Evolutionary conservation across 2,329 filamentous ascomycete genomes (phyloP).

Genomic region (Arthrobotrys pseudoclavata): DNA sequence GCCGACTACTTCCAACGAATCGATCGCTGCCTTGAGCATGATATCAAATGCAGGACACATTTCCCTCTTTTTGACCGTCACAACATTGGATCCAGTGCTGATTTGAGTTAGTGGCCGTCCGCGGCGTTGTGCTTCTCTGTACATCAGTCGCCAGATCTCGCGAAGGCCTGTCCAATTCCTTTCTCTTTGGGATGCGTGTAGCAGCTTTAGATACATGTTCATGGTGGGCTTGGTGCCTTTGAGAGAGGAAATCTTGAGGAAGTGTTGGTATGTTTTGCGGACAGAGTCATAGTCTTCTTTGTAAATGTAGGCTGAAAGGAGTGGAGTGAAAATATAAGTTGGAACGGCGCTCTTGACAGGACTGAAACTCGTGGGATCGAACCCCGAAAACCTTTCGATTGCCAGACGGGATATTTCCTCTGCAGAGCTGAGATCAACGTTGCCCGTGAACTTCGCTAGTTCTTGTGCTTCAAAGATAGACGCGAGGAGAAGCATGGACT

Average conservation of each 20-base stretch:
- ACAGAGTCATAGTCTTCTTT: constrained; percentile 55
- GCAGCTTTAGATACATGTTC: constrained; percentile 52
- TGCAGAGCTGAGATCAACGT: constrained; percentile 51
- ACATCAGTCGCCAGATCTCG: constrained; percentile 42
- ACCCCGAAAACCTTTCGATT: constrained; percentile 60
- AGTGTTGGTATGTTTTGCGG: constrained; percentile 41
- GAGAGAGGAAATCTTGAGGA: constrained; percentile 25
- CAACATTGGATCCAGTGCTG: constrained; percentile 44
- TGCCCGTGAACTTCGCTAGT: constrained; percentile 40
- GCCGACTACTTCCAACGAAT: constrained; percentile 10
- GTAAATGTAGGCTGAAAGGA: constrained; percentile 60
- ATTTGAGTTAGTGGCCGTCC: constrained; percentile 42
- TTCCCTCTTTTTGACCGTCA: constrained; percentile 50
- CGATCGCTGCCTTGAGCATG: constrained; percentile 50
- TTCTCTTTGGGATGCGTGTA: constrained; percentile 47
- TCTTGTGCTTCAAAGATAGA: constrained; percentile 58
- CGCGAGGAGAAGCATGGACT: constrained; percentile 53
- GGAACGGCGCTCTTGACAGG: constrained; percentile 62
- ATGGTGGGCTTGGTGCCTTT: constrained; percentile 37
- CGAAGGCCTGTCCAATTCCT: constrained; percentile 42
- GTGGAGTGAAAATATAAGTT: constrained; percentile 62
- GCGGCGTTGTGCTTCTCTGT: constrained; percentile 36
- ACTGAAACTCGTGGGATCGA: constrained; percentile 62
- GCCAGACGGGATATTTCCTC: constrained; percentile 62
- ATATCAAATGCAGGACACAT: constrained; percentile 55